Percentiles rank a stretch among this genome's conserved stretches.
phyloP scores from a whole-genome alignment of 148 eudicot species.

The Nyssa sinensis region DNA sequence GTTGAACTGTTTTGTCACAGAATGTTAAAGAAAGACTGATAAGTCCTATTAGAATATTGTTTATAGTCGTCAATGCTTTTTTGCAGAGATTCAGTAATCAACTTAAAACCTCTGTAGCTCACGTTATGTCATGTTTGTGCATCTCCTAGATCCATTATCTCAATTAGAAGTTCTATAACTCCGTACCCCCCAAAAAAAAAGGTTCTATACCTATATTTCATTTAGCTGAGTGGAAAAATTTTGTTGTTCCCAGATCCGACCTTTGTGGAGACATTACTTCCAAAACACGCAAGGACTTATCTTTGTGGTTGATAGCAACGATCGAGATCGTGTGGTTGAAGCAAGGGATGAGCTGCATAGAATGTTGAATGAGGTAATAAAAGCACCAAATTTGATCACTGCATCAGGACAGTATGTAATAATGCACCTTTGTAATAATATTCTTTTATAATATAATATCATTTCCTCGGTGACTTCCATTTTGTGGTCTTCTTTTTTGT shows the following conservation, averaged over 20 bases:
- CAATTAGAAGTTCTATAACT: not conserved
- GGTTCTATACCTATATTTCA: not conserved
- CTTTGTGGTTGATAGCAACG: slow-evolving; percentile 75
- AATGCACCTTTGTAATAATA: not conserved
- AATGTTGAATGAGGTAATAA: slow-evolving; percentile 68
- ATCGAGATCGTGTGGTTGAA: slow-evolving; percentile 72
- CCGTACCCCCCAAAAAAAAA: too few species aligned
- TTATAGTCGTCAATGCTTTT: too few species aligned
- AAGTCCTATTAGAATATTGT: too few species aligned
- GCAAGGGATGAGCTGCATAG: slow-evolving; percentile 78
- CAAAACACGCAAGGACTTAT: slow-evolving; percentile 81
- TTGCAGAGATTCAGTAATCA: too few species aligned
- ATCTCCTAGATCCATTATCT: not conserved
- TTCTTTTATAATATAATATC: not conserved
- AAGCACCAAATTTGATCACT: not conserved
- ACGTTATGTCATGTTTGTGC: not conserved
- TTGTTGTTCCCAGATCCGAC: slow-evolving; percentile 49
- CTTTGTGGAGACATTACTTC: slow-evolving; percentile 74
- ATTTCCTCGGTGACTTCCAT: too few species aligned
- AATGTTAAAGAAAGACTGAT: too few species aligned
- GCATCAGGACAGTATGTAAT: not conserved
- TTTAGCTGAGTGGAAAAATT: not conserved
- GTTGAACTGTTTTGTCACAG: too few species aligned
- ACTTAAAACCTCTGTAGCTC: too few species aligned
- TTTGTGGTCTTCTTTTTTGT: too few species aligned